Evolutionary conservation across 2,329 filamentous ascomycete species (phyloP), one percentile per base, ranked within the genome.

Genomic region (Botrytis squamosa): DNA sequence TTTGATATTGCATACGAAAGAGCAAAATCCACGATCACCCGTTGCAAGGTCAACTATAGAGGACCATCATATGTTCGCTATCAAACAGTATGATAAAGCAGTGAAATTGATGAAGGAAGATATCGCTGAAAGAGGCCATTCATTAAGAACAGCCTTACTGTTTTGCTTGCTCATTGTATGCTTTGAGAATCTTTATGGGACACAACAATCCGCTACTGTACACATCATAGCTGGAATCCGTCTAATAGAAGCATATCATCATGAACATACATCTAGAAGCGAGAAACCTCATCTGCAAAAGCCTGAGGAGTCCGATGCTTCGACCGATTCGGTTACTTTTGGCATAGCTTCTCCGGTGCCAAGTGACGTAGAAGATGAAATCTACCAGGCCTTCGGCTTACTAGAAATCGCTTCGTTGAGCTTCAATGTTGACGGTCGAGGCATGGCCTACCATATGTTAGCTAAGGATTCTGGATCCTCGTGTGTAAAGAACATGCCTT

Each of bases 351-450:
- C 68, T 42, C 68, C 57, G 25, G 59, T 46, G 9, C 68, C 57
- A 63, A 71, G 68, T 25, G 55, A 46, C 4, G 33, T 71, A 44
- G 68, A 71, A 18, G 68, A 71, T 62, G 68, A 71, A 7, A 42
- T 71, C 22, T 71, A 71, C 14, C 55, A 46, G 5, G 22, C 40
- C 5, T 71, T 63, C 25, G 55, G 68, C 38, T 29, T 63, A 44
- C 29, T 71, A 9, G 33, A 71, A 36, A 62, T 71, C 18, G 42
- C 57, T 16, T 36, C 20, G 1, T n/a, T 60, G 22, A 71, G 57
- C 42, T 62, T 60, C 42, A 63, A 46, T 38, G 7, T 40, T 7
- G 40, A 70, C 1, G 25, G 18, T 40, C 55, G 68, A 3, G 68
- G 68, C 6, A 70, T 71, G 55, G 29, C 40, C 20, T 63, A 71